Evolutionary conservation across 805 yeast genomes (phyloP).

Genomic region (Candida gorgasii): DNA sequence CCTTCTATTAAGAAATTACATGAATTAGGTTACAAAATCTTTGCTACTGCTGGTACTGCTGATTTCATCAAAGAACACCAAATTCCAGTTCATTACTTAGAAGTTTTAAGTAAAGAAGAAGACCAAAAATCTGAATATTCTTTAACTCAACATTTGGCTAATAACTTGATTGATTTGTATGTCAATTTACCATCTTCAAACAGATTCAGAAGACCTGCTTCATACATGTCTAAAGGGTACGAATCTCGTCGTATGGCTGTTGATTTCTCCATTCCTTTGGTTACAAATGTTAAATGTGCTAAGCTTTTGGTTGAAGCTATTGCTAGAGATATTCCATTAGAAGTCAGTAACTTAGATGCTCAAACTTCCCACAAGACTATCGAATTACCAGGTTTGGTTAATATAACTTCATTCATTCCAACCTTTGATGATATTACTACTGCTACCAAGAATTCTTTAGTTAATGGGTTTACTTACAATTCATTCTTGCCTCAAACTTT

Average conservation of each 20-base stretch:
- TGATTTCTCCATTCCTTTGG: conserved; percentile 95
- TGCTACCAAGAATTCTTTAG: conserved; percentile 68
- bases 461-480: conserved; percentile 86
- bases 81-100: conserved; percentile 92
- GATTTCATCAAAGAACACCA: conserved; percentile 95
- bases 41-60: conserved; percentile 99
- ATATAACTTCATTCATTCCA: conserved; percentile 78
- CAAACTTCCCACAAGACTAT: conserved; percentile 88
- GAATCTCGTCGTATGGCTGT: conserved; percentile 99
- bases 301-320: conserved; percentile 94
- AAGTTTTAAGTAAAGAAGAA: conserved; percentile 72
- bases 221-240: conserved; percentile 96
- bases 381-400: conserved; percentile 83
- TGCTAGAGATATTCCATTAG: conserved; percentile 65
- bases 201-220: conserved; percentile 98
- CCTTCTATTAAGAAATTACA: conserved; percentile 81
- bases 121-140: conserved; percentile 92
- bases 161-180: conserved; percentile 93
- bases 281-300: conserved; percentile 97
- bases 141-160: conserved; percentile 92
- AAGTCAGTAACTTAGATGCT: conserved; percentile 76
- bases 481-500: conserved; percentile 74
- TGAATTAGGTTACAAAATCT: conserved; percentile 84
- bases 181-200: conserved; percentile 95
- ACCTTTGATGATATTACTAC: conserved; percentile 66